Evolutionary conservation across 1,139 yeast genomes (phyloP).

Genomic region (Candida frijolesensis): DNA sequence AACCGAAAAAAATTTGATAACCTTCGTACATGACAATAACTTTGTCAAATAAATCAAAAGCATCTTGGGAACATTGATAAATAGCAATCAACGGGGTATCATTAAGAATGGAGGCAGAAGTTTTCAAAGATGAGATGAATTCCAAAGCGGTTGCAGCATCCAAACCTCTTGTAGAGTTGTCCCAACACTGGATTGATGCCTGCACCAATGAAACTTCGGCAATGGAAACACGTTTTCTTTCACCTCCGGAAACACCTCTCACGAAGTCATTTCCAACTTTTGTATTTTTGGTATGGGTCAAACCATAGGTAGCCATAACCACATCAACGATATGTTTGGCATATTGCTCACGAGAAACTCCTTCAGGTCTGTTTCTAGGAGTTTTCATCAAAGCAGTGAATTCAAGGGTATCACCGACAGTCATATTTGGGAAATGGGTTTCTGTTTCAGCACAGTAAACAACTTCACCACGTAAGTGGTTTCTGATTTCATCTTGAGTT

Average conservation of each 20-base stretch:
- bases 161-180: constrained; percentile 62
- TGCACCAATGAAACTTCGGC: constrained; percentile 45
- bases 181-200: constrained; percentile 56
- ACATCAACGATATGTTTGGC: constrained; percentile 33
- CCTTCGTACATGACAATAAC: constrained; percentile 61
- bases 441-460: constrained; percentile 56
- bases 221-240: constrained; percentile 46
- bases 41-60: constrained; percentile 66
- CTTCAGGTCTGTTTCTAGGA: constrained; percentile 39
- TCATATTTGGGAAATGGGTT: constrained; percentile 55
- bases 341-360: constrained; percentile 38
- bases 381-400: constrained; percentile 46
- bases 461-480: constrained; percentile 53
- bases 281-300: constrained; percentile 23
- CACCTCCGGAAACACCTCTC: constrained; percentile 48
- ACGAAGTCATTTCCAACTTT: constrained; percentile 33
- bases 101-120: constrained; percentile 58
- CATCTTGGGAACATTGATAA: constrained; percentile 49
- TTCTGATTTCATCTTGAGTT: constrained; percentile 27
- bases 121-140: constrained; percentile 67
- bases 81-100: constrained; percentile 74
- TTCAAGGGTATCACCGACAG: constrained; percentile 53
- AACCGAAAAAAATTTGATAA: constrained; percentile 55
- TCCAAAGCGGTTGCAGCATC: constrained; percentile 69
- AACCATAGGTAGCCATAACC: constrained; percentile 22